These are phyloP conservation scores for Geranium incanum DNA, from an alignment of 441 rosid species.

Conservation along the genomic window DNA sequence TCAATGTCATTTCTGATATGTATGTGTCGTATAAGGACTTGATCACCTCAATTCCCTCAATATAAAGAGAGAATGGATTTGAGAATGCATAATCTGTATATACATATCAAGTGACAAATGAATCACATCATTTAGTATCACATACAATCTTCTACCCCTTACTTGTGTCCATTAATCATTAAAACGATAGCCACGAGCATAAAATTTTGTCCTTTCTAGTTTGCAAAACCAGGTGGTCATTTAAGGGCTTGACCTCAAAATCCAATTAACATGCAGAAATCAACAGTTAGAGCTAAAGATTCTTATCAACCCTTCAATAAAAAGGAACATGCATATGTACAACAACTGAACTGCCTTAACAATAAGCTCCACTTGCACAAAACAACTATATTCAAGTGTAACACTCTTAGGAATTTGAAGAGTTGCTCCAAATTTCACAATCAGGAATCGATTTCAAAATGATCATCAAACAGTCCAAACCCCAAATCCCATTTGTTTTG, in stretches of 20 bases:
- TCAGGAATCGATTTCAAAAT: background rate
- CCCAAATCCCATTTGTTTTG: background rate
- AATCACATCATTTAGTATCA: background rate
- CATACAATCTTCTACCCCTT: too few species aligned
- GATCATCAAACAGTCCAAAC: background rate
- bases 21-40: background rate
- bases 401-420: too few species aligned
- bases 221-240: background rate
- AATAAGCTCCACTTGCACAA: too few species aligned
- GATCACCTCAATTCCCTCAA: background rate
- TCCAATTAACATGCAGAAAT: background rate
- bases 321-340: background rate
- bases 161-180: too few species aligned
- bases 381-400: too few species aligned
- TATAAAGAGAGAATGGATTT: background rate
- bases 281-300: background rate
- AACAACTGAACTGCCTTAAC: background rate
- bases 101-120: background rate
- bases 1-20: background rate
- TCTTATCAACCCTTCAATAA: background rate
- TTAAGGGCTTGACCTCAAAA: background rate
- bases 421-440: background rate
- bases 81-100: background rate
- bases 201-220: background rate
- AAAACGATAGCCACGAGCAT: too few species aligned